Base-by-base conservation (phyloP, 352 stramenopile genomes). In the Phytophthora ohioensis region DNA sequence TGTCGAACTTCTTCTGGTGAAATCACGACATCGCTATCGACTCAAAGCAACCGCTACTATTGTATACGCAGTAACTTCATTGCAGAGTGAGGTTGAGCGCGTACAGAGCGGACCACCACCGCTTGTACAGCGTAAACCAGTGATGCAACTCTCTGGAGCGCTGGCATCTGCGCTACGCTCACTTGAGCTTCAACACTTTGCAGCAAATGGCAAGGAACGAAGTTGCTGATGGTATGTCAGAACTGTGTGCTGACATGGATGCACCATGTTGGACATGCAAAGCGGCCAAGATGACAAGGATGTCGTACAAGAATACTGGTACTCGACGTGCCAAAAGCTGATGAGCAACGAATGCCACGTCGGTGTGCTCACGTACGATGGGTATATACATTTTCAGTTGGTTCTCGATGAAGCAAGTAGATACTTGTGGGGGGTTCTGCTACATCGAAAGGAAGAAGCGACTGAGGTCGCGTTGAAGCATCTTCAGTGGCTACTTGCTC, bases 91-190 rank as follows among this genome's bases (percentile, higher is more conserved):
- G 7, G 42, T 36, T 56, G 2, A 42, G 32, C 13, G 13, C 5
- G 3, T 27, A 10, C 7, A n/a, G 15, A 48, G 15, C n/a, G 15
- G 47, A 8, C 38, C 36, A 4, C 0, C 4, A 11, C 4, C 11
- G 5, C n/a, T 57, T 21, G 51, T 47, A 32, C 51, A n/a, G 35
- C 34, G 30, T 11, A 38, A 41, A 6, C 34, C 3, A 17, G 15
- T 52, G 21, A 42, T 34, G 41, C 31, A 27, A 13, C 30, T 57
- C 56, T 0, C 42, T 71, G 3, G 48, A 38, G 17, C 46, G 64
- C 17, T 71, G 55, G 64, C 43, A 58, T 47, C 35, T 52, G 7
- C 32, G 52, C 13, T 60, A 57, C 6, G 47, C 38, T 39, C 55
- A 65, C 35, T 31, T 61, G 13, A 71, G 62, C 13, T 6, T 41